phyloP scores from a whole-genome alignment of 306 rosid species.

The Echinosophora koreensis region DNA sequence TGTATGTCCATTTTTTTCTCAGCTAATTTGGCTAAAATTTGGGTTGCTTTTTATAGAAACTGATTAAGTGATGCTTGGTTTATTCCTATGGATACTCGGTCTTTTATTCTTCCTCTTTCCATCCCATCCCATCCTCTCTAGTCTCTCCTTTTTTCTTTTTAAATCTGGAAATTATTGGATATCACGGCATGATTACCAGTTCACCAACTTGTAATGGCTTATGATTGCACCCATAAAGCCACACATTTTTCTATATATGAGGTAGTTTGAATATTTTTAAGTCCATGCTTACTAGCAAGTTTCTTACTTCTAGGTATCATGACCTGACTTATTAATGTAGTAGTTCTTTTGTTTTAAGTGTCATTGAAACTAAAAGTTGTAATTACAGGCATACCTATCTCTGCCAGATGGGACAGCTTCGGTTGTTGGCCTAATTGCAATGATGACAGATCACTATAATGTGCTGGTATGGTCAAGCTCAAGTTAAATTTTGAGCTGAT shows the following conservation, averaged over 20 bases:
- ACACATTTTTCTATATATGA: not conserved
- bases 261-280: slow-evolving; percentile 17
- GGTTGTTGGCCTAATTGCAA: slow-evolving; percentile 78
- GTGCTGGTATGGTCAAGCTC: slow-evolving; percentile 60
- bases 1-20: not conserved
- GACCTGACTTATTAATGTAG: slow-evolving; percentile 23
- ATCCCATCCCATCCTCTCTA: not conserved
- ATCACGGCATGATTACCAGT: slow-evolving; percentile 1
- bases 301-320: slow-evolving; percentile 18
- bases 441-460: slow-evolving; percentile 89
- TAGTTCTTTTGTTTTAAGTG: slow-evolving; percentile 18
- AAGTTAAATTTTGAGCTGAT: slow-evolving; percentile 21
- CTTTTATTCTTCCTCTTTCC: not conserved
- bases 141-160: not conserved
- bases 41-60: not conserved
- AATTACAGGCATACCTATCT: slow-evolving; percentile 74
- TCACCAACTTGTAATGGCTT: slow-evolving; percentile 28
- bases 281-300: slow-evolving; percentile 30
- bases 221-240: slow-evolving; percentile 12
- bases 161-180: slow-evolving; percentile 12
- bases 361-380: slow-evolving; percentile 31
- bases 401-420: slow-evolving; percentile 87
- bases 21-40: slow-evolving; percentile 21
- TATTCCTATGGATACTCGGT: slow-evolving; percentile 26
- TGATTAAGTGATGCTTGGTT: slow-evolving; percentile 26